Percentiles rank a stretch among this genome's conserved stretches.
Evolutionary conservation across 2,329 filamentous ascomycete genomes (phyloP).

Genomic region (Botrytis fabae): DNA sequence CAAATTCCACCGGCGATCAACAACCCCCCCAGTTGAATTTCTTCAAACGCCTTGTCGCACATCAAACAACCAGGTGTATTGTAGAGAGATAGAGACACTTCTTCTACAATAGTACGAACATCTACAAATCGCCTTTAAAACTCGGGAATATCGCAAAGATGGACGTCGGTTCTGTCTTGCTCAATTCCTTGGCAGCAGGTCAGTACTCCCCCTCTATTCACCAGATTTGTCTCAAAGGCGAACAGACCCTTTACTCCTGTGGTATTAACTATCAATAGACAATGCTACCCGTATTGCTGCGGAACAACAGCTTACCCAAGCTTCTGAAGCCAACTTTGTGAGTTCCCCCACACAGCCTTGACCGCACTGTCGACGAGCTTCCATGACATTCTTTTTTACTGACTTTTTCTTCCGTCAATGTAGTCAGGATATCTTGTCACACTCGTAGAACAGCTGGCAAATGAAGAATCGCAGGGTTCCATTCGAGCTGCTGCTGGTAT

Average conservation of each 20-base stretch:
- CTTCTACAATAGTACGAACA: neutral
- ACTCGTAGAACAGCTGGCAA: constrained; percentile 90
- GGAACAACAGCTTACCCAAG: constrained; percentile 90
- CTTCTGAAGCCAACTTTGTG: constrained; percentile 95
- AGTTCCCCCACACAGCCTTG: constrained; percentile 42
- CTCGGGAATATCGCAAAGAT: constrained; percentile 55
- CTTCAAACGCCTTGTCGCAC: constrained; percentile 11
- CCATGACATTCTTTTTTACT: constrained; percentile 24
- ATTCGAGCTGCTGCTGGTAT: constrained; percentile 94
- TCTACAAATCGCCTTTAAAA: neutral
- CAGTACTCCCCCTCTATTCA: constrained; percentile 43
- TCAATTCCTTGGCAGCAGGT: constrained; percentile 95
- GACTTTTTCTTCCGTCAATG: constrained; percentile 28
- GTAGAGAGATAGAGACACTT: neutral
- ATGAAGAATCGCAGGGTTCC: constrained; percentile 77
- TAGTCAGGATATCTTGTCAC: constrained; percentile 91
- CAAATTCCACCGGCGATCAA: constrained; percentile 19
- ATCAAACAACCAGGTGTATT: neutral
- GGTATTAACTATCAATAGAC: constrained; percentile 60
- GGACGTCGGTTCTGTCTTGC: constrained; percentile 98
- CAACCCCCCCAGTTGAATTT: neutral
- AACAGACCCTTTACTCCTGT: constrained; percentile 1
- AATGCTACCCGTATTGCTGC: constrained; percentile 84
- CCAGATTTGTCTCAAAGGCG: neutral
- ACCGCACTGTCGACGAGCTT: constrained; percentile 35